phyloP scores from a whole-genome alignment of 306 rosid genomes.

The Oemleria cerasiformis region DNA sequence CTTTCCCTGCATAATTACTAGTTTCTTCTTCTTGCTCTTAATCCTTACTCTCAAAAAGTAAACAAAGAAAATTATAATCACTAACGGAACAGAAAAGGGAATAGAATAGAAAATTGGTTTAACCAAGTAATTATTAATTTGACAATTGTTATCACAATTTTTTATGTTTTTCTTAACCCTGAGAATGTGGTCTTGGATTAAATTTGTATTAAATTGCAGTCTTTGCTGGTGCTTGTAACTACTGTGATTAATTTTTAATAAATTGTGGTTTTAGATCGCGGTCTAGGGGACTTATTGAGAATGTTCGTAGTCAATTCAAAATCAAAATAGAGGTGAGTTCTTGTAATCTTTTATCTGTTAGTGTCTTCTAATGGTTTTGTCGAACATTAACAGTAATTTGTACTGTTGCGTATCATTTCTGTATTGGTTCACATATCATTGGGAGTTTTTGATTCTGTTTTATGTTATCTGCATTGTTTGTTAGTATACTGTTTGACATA shows the following conservation, averaged over 20 bases:
- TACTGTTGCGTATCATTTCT: background rate
- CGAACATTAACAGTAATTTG: background rate
- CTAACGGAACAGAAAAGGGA: too few relatives aligned
- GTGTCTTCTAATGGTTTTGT: conserved; percentile 12
- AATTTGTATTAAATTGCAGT: background rate
- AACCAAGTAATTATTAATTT: background rate
- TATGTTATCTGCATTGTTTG: background rate
- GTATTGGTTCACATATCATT: background rate
- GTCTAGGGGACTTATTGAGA: conserved; percentile 72
- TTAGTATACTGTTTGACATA: background rate
- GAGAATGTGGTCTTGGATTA: background rate
- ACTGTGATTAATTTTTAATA: conserved; percentile 12
- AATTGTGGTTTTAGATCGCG: conserved; percentile 53
- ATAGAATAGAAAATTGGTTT: too few relatives aligned
- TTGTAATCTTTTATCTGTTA: conserved; percentile 9
- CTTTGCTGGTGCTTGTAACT: conserved; percentile 18
- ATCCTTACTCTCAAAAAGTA: too few relatives aligned
- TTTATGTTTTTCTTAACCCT: background rate
- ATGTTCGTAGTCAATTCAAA: conserved; percentile 58
- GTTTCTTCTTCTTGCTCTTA: too few relatives aligned
- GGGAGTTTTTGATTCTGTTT: background rate
- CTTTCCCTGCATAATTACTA: too few relatives aligned
- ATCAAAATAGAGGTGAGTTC: conserved; percentile 65
- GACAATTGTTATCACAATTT: background rate
- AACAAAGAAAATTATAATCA: too few relatives aligned